phyloP scores from a whole-genome alignment of 306 rosid species.

The Medicago ruthenica region DNA sequence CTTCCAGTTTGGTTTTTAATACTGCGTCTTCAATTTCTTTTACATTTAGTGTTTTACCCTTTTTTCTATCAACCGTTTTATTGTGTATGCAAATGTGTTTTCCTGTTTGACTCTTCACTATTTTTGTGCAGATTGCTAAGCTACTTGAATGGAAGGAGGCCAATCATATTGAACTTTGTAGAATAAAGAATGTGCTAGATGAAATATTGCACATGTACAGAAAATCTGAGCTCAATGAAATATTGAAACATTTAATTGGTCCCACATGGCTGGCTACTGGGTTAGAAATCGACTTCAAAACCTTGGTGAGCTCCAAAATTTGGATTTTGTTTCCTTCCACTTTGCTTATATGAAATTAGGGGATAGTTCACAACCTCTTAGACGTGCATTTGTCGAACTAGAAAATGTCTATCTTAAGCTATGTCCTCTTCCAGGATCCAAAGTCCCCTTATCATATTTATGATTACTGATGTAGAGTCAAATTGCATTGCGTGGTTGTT shows the following conservation, averaged over 20 bases:
- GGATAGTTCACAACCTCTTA: conserved; percentile 21
- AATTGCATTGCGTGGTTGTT: not conserved
- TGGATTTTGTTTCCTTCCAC: conserved; percentile 7
- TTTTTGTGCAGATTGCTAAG: conserved; percentile 84
- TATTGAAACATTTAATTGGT: conserved; percentile 77
- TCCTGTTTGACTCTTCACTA: conserved; percentile 39
- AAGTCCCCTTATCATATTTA: not conserved
- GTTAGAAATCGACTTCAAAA: conserved; percentile 73
- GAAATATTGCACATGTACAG: conserved; percentile 80
- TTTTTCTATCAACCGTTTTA: conserved; percentile 8
- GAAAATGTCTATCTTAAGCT: conserved; percentile 3
- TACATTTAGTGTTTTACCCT: conserved; percentile 5
- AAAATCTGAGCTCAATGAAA: conserved; percentile 66
- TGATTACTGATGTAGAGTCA: not conserved
- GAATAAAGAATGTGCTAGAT: conserved; percentile 86
- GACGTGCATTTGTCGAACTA: not conserved
- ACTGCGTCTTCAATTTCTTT: conserved; percentile 18
- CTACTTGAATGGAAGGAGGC: conserved; percentile 95
- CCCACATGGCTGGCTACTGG: conserved; percentile 96
- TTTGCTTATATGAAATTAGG: not conserved
- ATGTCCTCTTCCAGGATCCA: not conserved
- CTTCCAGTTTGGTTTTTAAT: not conserved
- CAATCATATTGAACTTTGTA: conserved; percentile 91
- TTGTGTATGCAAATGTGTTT: conserved; percentile 23
- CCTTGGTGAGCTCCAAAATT: conserved; percentile 67